Evolutionary conservation across 768 basidiomycete genomes (phyloP).

Genomic region (Podaxis pistillaris): DNA sequence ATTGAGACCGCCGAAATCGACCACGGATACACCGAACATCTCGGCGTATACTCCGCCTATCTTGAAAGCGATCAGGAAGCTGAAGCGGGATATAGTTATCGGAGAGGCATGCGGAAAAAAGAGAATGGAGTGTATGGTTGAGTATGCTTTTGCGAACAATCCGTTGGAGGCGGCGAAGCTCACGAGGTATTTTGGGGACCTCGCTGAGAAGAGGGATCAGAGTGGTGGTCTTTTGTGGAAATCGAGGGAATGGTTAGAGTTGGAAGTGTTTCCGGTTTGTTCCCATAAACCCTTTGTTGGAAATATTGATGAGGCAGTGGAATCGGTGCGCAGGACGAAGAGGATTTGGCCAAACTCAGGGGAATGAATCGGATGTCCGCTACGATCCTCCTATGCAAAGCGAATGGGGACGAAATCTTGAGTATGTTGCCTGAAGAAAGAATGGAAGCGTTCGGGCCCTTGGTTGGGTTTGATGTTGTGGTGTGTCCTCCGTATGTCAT

Average conservation of each 20-base stretch:
- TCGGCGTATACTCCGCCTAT: slow-evolving; percentile 65
- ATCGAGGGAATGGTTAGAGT: slow-evolving; percentile 59
- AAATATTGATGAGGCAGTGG: neutral
- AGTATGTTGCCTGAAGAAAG: slow-evolving; percentile 47
- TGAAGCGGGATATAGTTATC: slow-evolving; percentile 61
- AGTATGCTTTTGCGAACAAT: slow-evolving; percentile 62
- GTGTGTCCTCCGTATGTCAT: slow-evolving; percentile 35
- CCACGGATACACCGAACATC: slow-evolving; percentile 20
- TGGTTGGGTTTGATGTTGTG: slow-evolving; percentile 50
- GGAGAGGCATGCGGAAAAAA: slow-evolving; percentile 59
- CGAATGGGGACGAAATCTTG: slow-evolving; percentile 54
- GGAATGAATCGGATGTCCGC: slow-evolving; percentile 76
- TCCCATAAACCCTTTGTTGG: neutral
- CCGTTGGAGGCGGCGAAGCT: slow-evolving; percentile 57
- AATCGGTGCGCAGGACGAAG: slow-evolving; percentile 50
- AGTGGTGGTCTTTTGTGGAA: slow-evolving; percentile 54
- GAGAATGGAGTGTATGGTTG: slow-evolving; percentile 37
- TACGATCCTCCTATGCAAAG: slow-evolving; percentile 57
- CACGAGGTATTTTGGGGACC: slow-evolving; percentile 57
- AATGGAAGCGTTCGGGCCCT: slow-evolving; percentile 38
- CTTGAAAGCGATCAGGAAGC: slow-evolving; percentile 66
- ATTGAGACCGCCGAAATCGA: slow-evolving; percentile 23
- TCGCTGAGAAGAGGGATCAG: slow-evolving; percentile 44
- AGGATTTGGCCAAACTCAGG: slow-evolving; percentile 47
- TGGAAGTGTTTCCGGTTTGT: slow-evolving; percentile 34